Percentiles rank a stretch among this genome's conserved stretches.
phyloP scores from a whole-genome alignment of 495 filamentous ascomycete species.

The Ramalina peruviana region DNA sequence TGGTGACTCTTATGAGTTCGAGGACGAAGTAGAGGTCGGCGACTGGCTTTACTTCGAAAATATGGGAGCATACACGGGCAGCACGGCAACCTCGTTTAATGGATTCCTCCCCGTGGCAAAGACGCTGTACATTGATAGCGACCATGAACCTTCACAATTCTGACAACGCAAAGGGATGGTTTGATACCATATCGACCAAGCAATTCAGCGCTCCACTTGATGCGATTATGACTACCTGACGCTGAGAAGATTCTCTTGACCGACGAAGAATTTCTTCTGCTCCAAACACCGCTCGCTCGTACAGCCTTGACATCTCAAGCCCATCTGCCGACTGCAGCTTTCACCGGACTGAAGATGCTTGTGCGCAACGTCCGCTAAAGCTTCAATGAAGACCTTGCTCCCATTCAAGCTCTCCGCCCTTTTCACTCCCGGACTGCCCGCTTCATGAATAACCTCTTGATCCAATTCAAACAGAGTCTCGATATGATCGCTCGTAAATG shows the following conservation, averaged over 20 bases:
- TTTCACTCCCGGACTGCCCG: constrained; percentile 65
- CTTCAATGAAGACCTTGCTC: constrained; percentile 79
- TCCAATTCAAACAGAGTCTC: constrained; percentile 96
- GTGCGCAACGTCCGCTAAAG: constrained; percentile 74
- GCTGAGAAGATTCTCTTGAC: constrained; percentile 21
- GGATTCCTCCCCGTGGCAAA: constrained; percentile 14
- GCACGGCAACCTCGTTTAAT: constrained; percentile 21
- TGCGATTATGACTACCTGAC: constrained; percentile 3
- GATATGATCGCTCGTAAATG: constrained; percentile 97
- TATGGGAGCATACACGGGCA: constrained; percentile 24
- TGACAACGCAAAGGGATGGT: no score
- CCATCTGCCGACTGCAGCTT: constrained; percentile 69
- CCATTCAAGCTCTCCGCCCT: constrained; percentile 89
- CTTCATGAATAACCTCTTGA: constrained; percentile 86
- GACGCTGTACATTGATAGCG: not conserved
- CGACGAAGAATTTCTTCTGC: constrained; percentile 86
- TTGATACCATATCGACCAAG: no score
- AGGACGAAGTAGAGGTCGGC: constrained; percentile 18
- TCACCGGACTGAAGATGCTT: constrained; percentile 58
- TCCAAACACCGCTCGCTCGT: constrained; percentile 78
- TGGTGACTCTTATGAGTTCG: constrained; percentile 8
- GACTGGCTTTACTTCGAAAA: constrained; percentile 25
- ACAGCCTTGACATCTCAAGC: constrained; percentile 84
- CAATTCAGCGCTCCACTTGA: not conserved
- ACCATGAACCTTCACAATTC: not conserved